Conservation (phyloP, 345 rosid species). For the Eucalyptus guilfoylei region DNA sequence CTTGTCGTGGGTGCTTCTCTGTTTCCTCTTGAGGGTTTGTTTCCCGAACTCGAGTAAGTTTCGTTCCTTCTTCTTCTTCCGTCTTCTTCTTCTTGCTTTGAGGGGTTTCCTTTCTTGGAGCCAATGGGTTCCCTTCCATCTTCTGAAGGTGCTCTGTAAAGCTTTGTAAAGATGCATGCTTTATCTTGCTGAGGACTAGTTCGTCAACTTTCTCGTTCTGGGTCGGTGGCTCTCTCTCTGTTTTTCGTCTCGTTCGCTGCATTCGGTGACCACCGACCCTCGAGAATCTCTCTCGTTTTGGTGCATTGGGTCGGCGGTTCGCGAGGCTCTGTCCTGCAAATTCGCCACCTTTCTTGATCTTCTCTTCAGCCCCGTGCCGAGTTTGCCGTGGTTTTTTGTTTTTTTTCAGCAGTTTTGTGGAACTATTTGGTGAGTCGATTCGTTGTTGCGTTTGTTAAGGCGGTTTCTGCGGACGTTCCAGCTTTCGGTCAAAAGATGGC, state of each 20-base stretch:
- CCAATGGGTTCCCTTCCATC: not conserved
- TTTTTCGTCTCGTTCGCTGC: not conserved
- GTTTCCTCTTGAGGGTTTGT: not conserved
- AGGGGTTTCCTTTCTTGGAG: not conserved
- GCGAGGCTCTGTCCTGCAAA: not conserved
- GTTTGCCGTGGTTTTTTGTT: not conserved
- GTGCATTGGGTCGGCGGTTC: not conserved
- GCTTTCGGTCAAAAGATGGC: not conserved
- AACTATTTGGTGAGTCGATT: not conserved
- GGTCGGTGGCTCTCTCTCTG: not conserved
- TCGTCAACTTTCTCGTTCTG: not conserved
- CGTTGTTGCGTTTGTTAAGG: not conserved
- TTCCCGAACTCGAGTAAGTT: rapidly evolving
- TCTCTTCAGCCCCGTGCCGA: not conserved
- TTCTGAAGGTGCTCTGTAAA: not conserved
- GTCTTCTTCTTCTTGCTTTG: not conserved
- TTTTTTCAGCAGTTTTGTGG: not conserved
- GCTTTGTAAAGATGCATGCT: not conserved
- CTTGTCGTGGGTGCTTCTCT: not conserved
- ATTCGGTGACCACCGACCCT: not conserved
- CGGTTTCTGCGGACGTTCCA: not conserved
- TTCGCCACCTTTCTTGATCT: not conserved
- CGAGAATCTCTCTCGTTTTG: not conserved
- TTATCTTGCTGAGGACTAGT: not conserved
- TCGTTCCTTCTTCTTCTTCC: not conserved